Evolutionary conservation across 805 yeast species (phyloP).

Genomic region (Saccharomycodes ludwigii): DNA sequence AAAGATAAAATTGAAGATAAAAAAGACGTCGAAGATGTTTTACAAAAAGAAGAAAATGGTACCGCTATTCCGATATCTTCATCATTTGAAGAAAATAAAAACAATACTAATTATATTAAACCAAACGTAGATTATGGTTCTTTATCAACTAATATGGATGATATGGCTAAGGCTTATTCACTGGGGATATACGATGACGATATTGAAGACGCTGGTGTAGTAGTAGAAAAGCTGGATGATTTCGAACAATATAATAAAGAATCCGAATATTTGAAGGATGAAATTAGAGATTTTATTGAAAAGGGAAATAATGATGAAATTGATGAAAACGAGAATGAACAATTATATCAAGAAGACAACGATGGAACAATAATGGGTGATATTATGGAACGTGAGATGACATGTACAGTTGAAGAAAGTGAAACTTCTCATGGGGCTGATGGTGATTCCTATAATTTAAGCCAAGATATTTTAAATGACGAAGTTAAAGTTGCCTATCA

Average conservation of each 20-base stretch:
- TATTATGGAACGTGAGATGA: constrained; percentile 22
- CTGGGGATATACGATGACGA: constrained; percentile 53
- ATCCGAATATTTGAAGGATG: constrained; percentile 26
- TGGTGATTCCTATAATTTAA: constrained; percentile 5
- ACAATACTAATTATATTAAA: constrained; percentile 8
- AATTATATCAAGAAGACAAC: constrained; percentile 8
- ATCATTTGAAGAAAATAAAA: constrained; percentile 5
- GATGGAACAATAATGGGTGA: constrained; percentile 19
- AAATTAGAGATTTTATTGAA: constrained; percentile 14
- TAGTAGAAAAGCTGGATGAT: constrained; percentile 41
- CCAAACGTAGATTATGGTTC: constrained; percentile 29
- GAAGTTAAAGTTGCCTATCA: constrained; percentile 47
- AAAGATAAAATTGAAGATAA: constrained; percentile 3
- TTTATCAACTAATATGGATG: constrained; percentile 35
- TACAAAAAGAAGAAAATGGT: background rate
- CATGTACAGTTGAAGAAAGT: constrained; percentile 18
- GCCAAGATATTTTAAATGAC: constrained; percentile 27
- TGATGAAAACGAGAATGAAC: constrained; percentile 3
- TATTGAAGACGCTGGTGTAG: constrained; percentile 39
- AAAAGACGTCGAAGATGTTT: background rate
- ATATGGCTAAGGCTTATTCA: constrained; percentile 50
- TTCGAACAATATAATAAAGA: constrained; percentile 38
- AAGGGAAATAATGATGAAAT: constrained; percentile 4
- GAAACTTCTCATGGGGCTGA: constrained; percentile 12
- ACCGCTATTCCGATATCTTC: background rate